Base-by-base conservation (phyloP, 176 grass and related monocot genomes). In the Melocanna baccifera region DNA sequence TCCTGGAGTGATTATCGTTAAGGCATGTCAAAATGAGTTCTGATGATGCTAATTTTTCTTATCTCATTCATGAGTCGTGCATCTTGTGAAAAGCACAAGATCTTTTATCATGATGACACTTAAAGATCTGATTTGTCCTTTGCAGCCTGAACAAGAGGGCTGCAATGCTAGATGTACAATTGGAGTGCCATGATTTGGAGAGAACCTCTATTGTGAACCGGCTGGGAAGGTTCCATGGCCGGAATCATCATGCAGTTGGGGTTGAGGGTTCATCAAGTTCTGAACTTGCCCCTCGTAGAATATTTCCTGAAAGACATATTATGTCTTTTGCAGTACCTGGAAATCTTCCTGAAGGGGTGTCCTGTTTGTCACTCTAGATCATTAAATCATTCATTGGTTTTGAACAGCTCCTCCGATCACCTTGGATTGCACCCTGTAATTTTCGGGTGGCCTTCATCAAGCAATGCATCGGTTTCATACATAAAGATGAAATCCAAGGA, bases 121-220 rank as follows among this genome's bases (percentile, higher is more conserved):
- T 15, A 14, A 48, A 43, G 16, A 69, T 62, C 41, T 41, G 39
- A 25, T 74, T 83, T 84, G 39, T 79, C 30, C 25, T 26, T 86
- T 88, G 25, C 95, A 97, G 95, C 70, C 93, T 91, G 87, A 88
- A 92, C 88, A 94, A 91, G 89, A 92, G 75, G 62, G 84, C 92
- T 32, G 93, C 92, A 9, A 89, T 93, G 78, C 84, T 97, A 77
- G 95, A 97, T 66, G 85, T 91, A 65, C 95, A 92, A 81, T 71
- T 97, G 73, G 95, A 97, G 53, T 93, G 92, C 82, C 95, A 94
- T 75, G 95, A 97, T 79, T 85, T 97, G 91, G 95, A 97, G 75
- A 94, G 90, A 84, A 93, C 94, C 80, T 94, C 92, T 47, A 86
- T 91, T 69, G 82, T 97, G 64, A 97, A 97, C 62, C 84, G 90